A percentile compares a stretch with the other conserved stretches of the same genome.
These are phyloP conservation scores for Globisporangium cederbergense DNA, from an alignment of 352 stramenopile genomes.

Conservation along the genomic window DNA sequence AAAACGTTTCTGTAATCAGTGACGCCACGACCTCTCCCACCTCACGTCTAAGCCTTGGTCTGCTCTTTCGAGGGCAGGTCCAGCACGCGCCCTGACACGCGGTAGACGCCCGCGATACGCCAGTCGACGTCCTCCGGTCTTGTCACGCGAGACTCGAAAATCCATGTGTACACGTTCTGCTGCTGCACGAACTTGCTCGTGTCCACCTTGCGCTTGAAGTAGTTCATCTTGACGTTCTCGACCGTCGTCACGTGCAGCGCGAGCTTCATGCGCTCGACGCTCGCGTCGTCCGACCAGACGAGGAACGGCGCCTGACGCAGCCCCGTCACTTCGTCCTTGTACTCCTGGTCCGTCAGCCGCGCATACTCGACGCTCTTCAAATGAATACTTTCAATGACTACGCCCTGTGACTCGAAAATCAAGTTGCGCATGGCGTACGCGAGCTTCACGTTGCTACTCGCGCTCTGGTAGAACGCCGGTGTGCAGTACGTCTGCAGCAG, in stretches of 20 bases:
- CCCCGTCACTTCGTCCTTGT: conserved; percentile 6
- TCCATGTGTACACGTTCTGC: conserved; percentile 20
- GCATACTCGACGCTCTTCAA: conserved; percentile 6
- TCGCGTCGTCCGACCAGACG: neutral
- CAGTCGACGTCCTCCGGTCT: conserved; percentile 50
- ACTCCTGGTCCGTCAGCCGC: conserved; percentile 4
- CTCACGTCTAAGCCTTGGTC: neutral
- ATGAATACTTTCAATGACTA: conserved; percentile 2
- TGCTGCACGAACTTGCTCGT: conserved; percentile 6
- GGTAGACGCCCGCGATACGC: conserved; percentile 25
- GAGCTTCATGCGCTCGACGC: conserved; percentile 5
- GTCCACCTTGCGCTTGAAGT: neutral
- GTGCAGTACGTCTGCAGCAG: conserved; percentile 6
- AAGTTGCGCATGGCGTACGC: conserved; percentile 8
- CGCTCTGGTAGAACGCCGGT: conserved; percentile 7
- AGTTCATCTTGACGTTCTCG: conserved; percentile 12
- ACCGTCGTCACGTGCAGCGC: conserved; percentile 9
- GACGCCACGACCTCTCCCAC: too few relatives aligned
- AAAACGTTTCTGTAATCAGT: too few relatives aligned
- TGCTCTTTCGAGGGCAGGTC: neutral
- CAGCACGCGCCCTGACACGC: conserved; percentile 2
- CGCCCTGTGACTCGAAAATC: conserved; percentile 3
- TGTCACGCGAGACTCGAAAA: conserved; percentile 50
- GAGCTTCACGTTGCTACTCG: conserved; percentile 4
- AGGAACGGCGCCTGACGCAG: neutral